Evolutionary conservation across 148 eudicot genomes (phyloP).

Genomic region (Drosera capensis): DNA sequence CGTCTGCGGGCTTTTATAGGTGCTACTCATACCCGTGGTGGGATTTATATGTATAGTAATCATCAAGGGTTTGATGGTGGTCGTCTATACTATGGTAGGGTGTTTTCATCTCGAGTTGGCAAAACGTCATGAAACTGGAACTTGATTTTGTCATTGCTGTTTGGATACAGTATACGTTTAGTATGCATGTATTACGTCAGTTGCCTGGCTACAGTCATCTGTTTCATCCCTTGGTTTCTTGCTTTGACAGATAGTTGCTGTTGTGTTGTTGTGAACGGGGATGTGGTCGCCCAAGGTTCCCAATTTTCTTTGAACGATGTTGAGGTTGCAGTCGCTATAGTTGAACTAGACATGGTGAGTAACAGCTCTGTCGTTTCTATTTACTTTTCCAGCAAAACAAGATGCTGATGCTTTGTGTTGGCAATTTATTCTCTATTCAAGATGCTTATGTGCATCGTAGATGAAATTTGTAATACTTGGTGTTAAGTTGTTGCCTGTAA

Average conservation of each 20-base stretch:
- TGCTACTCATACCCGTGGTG: conserved; percentile 88
- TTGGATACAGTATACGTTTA: too few relatives aligned
- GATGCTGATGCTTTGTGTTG: too few relatives aligned
- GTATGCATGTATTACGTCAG: too few relatives aligned
- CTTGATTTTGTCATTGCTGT: neutral
- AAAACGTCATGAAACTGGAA: too few relatives aligned
- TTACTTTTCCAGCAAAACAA: neutral
- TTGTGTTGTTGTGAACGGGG: conserved; percentile 85
- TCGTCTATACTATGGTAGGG: conserved; percentile 77
- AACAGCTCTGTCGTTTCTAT: neutral
- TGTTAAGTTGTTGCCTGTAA: too few relatives aligned
- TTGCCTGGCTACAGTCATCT: too few relatives aligned
- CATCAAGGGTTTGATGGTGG: conserved; percentile 98
- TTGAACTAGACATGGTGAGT: conserved; percentile 88
- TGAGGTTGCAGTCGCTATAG: conserved; percentile 77
- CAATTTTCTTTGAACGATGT: conserved; percentile 94
- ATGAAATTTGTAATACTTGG: too few relatives aligned
- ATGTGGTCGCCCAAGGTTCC: conserved; percentile 94
- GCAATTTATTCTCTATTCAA: too few relatives aligned
- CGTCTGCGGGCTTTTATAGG: conserved; percentile 79
- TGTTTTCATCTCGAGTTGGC: conserved; percentile 1
- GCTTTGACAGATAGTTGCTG: conserved; percentile 76
- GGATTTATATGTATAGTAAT: conserved; percentile 92
- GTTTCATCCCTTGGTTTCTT: too few relatives aligned
- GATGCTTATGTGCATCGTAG: too few relatives aligned